Evolutionary conservation across 768 basidiomycete species (phyloP).

Genomic region (Gloeopeniophorella convolvens): DNA sequence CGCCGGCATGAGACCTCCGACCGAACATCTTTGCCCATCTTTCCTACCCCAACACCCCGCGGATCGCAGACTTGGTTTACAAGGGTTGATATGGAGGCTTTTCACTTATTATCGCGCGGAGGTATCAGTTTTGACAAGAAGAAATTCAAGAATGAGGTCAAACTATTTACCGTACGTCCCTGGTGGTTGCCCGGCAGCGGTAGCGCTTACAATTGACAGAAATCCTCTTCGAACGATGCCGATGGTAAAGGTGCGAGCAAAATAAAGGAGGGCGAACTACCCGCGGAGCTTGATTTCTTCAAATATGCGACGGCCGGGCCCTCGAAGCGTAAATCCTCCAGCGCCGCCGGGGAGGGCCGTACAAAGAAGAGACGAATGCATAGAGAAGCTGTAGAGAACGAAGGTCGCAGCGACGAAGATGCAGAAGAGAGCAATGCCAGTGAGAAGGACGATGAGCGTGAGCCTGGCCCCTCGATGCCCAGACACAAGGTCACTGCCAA

Average conservation of each 20-base stretch:
- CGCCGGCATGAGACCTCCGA: no score
- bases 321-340: constrained; percentile 44
- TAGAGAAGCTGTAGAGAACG: constrained; percentile 23
- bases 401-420: constrained; percentile 23
- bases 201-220: constrained; percentile 22
- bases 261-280: constrained; percentile 47
- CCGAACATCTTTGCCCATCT: no score
- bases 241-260: constrained; percentile 23
- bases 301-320: constrained; percentile 62
- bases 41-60: no score
- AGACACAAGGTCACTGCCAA: constrained; percentile 69
- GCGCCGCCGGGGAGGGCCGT: constrained; percentile 4
- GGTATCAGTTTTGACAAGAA: constrained; percentile 77
- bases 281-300: constrained; percentile 85
- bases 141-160: constrained; percentile 60
- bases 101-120: constrained; percentile 84
- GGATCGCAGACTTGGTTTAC: no score
- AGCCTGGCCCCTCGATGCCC: constrained; percentile 26
- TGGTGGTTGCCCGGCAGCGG: neutral
- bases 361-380: constrained; percentile 10
- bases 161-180: constrained; percentile 55
- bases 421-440: constrained; percentile 21
- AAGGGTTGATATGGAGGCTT: constrained; percentile 61
- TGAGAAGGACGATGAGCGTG: no score
- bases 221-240: constrained; percentile 22